These are phyloP conservation scores for Trichoderma sp. DNA, from an alignment of 2,329 filamentous ascomycete species.

Conservation along the genomic window DNA sequence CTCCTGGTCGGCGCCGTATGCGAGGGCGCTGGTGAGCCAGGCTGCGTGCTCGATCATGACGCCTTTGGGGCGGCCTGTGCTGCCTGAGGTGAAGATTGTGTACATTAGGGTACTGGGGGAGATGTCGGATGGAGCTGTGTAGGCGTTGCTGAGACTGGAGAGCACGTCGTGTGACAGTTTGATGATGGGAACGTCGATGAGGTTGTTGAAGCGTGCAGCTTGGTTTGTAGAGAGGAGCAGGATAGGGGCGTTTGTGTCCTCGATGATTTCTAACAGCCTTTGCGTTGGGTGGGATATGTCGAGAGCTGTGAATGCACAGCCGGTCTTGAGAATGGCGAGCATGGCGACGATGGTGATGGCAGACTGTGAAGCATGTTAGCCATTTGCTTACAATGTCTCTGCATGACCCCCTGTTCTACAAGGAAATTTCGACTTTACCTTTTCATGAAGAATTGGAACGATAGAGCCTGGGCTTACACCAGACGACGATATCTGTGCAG, in stretches of 20 bases:
- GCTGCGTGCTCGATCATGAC: slow-evolving; percentile 34
- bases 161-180: background rate
- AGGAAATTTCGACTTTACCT: background rate
- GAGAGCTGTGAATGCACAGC: slow-evolving; percentile 4
- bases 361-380: background rate
- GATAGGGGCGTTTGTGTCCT: slow-evolving; percentile 1
- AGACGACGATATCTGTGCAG: background rate
- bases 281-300: slow-evolving; percentile 11
- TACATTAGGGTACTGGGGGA: slow-evolving; percentile 17
- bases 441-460: slow-evolving; percentile 10
- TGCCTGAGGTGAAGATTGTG: slow-evolving; percentile 35
- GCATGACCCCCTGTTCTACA: background rate
- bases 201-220: background rate
- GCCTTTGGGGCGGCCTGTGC: slow-evolving; percentile 35
- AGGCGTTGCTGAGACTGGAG: background rate
- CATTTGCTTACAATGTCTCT: background rate
- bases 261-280: slow-evolving; percentile 5
- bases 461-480: background rate
- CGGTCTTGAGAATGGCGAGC: background rate
- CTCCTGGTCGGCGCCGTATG: slow-evolving; percentile 3
- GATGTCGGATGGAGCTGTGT: background rate
- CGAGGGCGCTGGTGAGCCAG: slow-evolving; percentile 23
- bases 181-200: background rate
- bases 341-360: slow-evolving; percentile 1
- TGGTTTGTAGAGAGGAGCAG: background rate